A percentile compares a stretch with the other conserved stretches of the same genome.
Evolutionary conservation across 176 grass and related monocot species (phyloP).

Genomic region (Pharus latifolius): DNA sequence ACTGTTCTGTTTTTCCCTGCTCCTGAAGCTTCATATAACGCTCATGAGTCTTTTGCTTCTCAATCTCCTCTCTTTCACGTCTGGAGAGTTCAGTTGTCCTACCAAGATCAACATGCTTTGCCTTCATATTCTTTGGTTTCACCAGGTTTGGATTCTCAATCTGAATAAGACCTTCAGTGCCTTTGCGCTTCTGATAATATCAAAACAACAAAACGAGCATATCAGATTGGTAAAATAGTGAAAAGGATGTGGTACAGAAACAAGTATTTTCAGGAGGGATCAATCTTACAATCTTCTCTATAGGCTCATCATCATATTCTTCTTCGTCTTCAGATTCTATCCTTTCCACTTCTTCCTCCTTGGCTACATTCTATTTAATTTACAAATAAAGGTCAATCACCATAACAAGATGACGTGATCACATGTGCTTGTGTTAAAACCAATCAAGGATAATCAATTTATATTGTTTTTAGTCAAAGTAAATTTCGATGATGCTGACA

Average conservation of each 20-base stretch:
- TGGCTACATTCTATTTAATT: slow-evolving; percentile 27
- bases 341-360: slow-evolving; percentile 31
- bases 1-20: slow-evolving; percentile 89
- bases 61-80: slow-evolving; percentile 95
- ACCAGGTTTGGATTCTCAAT: slow-evolving; percentile 93
- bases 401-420: not conserved
- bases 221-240: not conserved
- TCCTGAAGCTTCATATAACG: slow-evolving; percentile 78
- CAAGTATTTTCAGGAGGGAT: not conserved
- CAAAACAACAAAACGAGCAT: not conserved
- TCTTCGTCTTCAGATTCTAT: slow-evolving; percentile 43
- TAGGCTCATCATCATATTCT: slow-evolving; percentile 46
- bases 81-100: slow-evolving; percentile 71
- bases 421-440: not conserved
- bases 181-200: slow-evolving; percentile 61
- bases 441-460: too few species aligned
- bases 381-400: slow-evolving; percentile 8
- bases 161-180: slow-evolving; percentile 64
- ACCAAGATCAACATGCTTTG: slow-evolving; percentile 62
- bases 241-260: not conserved
- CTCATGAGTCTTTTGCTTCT: slow-evolving; percentile 61
- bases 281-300: slow-evolving; percentile 34
- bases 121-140: slow-evolving; percentile 72
- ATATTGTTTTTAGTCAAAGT: not conserved
- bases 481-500: not conserved